Conservation (phyloP, 495 filamentous ascomycete species). For the Bathelium albidoporum region DNA sequence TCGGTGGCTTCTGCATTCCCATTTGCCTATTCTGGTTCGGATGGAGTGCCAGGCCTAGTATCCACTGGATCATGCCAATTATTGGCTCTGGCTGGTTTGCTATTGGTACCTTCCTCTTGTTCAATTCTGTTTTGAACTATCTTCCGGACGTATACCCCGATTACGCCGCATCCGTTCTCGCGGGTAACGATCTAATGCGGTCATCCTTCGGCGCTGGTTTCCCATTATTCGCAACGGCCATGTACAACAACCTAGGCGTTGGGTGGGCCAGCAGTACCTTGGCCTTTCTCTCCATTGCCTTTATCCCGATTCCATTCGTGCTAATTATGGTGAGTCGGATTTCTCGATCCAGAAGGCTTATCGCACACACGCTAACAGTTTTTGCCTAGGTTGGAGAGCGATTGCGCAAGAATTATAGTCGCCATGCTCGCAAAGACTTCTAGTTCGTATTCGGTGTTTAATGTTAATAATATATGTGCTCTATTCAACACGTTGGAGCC, state of each 20-base stretch:
- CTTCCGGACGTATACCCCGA: constrained; percentile 29
- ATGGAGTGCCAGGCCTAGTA: constrained; percentile 32
- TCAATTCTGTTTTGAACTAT: constrained; percentile 38
- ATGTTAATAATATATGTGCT: background rate
- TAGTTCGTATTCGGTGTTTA: background rate
- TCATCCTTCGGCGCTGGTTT: constrained; percentile 41
- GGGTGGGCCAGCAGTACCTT: constrained; percentile 25
- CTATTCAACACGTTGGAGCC: too few relatives aligned
- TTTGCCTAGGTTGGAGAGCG: constrained; percentile 8
- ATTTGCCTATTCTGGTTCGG: constrained; percentile 43
- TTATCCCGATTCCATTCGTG: constrained; percentile 32
- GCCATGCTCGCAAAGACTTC: constrained; percentile 15
- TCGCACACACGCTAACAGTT: background rate
- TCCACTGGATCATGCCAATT: constrained; percentile 47
- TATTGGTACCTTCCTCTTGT: constrained; percentile 44
- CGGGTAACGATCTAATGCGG: constrained; percentile 42
- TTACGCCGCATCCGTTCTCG: constrained; percentile 39
- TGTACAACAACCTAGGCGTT: constrained; percentile 31
- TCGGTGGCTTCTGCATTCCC: constrained; percentile 38
- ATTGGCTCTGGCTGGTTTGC: constrained; percentile 44
- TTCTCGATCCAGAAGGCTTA: background rate
- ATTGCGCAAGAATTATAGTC: constrained; percentile 16
- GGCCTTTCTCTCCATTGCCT: constrained; percentile 26
- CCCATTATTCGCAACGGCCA: constrained; percentile 37
- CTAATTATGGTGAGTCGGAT: constrained; percentile 19